Base-by-base conservation (phyloP, 2,329 filamentous ascomycete species). In the Fusarium decemcellulare region DNA sequence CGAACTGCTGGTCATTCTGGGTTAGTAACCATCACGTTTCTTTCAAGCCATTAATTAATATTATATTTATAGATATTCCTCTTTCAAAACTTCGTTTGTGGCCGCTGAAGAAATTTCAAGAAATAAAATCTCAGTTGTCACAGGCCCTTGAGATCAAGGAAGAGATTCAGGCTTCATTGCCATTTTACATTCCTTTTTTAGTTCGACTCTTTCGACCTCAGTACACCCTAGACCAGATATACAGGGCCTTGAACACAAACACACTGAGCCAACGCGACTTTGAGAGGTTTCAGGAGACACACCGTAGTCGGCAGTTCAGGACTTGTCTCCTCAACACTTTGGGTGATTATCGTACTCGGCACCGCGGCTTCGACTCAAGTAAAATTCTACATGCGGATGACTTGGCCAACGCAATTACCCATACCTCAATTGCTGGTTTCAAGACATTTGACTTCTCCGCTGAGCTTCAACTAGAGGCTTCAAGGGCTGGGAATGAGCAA, bases 121-220 rank as follows among this genome's bases (percentile, higher is more conserved):
- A 36, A 16, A 11, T 52, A 2, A 8, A 40, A 11, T 42, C 34
- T 34, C 15, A 37, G 10, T 39, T 11, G n/a, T 15, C 37, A 8
- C 29, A 36, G 36, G 53, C 14, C 6, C 15, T 60, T n/a, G 18
- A 40, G 6, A 40, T 27, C 14, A 61, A 37, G 44, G 37, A 55
- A 46, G 59, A 61, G 39, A 51, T 61, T 6, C 51, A 61, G n/a
- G 51, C 59, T 34, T 50, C 43, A 34, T 10, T 15, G 6, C 43
- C 51, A 3, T 32, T 56, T 5, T 61, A 55, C 27, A 56, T 61
- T 14, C 59, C 51, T 8, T 61, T 61, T 27, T 44, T 61, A n/a
- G 51, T 61, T 18, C 39, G 14, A 8, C 27, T 61, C 12, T 2
- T 61, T 14, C 36, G 43, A 29, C 44, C 43, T 50, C 14, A 30